Evolutionary conservation across 139 green algal genomes (phyloP).

Genomic region (Chlorella sp.): DNA sequence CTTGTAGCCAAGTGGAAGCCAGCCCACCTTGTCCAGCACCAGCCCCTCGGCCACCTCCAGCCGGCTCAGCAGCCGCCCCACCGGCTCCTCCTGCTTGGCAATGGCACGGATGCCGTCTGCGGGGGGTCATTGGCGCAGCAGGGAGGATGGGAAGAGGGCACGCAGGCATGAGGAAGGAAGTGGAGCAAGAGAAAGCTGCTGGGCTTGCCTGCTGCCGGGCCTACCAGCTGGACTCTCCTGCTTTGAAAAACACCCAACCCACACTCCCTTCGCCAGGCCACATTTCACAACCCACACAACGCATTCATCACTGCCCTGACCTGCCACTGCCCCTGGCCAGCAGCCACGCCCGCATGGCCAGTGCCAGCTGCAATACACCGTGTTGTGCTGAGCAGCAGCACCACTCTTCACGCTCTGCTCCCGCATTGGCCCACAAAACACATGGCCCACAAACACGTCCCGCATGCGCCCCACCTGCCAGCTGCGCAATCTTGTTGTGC

Average conservation of each 20-base stretch:
- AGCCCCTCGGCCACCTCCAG: slow-evolving; percentile 94
- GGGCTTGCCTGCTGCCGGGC: too few relatives aligned
- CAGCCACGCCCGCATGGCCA: too few relatives aligned
- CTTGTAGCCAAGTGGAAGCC: neutral
- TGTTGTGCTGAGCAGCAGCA: too few relatives aligned
- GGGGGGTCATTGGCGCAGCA: neutral
- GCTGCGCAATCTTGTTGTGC: slow-evolving; percentile 88
- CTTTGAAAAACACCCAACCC: too few relatives aligned
- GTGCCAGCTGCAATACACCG: too few relatives aligned
- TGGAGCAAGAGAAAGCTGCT: neutral
- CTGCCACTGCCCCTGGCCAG: too few relatives aligned
- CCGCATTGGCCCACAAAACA: too few relatives aligned
- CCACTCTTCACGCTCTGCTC: too few relatives aligned
- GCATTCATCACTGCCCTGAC: too few relatives aligned
- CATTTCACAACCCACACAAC: neutral
- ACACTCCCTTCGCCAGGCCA: neutral
- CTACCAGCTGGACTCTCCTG: too few relatives aligned
- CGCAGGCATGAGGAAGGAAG: neutral
- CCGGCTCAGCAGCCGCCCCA: slow-evolving; percentile 70
- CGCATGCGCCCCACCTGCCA: slow-evolving; percentile 70
- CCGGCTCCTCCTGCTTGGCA: slow-evolving; percentile 83
- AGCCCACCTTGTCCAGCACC: slow-evolving; percentile 86
- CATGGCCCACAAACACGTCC: too few relatives aligned
- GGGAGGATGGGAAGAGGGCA: neutral
- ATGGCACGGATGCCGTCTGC: slow-evolving; percentile 89